phyloP scores from a whole-genome alignment of 2,329 filamentous ascomycete species.

The Aureobasidium sp. region DNA sequence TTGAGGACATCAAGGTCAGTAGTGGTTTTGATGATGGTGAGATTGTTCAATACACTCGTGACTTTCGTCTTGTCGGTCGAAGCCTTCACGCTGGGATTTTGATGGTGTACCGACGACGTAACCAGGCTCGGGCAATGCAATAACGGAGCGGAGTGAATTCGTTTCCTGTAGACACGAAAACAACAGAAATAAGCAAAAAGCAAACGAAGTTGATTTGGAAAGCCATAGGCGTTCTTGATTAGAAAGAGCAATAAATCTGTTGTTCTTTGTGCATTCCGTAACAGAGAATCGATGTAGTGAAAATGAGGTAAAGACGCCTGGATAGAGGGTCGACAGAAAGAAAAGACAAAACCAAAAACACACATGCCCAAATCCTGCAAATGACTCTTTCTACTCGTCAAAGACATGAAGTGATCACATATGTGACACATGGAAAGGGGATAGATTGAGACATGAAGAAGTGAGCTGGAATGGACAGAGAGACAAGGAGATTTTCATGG shows the following conservation, averaged over 20 bases:
- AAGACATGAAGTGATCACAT: not conserved
- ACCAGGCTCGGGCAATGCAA: not conserved
- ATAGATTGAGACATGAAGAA: not conserved
- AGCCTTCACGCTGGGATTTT: not conserved
- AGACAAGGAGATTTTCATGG: not conserved
- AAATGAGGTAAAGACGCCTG: not conserved
- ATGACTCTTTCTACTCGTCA: not conserved
- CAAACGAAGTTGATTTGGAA: not conserved
- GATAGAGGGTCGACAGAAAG: not conserved
- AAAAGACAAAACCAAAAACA: not conserved
- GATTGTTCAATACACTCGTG: not conserved
- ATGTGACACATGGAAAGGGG: not conserved
- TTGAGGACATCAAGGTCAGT: not conserved
- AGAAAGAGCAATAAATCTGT: not conserved
- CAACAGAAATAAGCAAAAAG: not conserved
- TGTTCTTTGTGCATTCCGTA: not conserved
- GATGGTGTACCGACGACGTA: not conserved
- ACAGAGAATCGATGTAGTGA: not conserved
- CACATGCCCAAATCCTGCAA: not conserved
- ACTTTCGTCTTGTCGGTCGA: too few species aligned
- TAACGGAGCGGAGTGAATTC: not conserved
- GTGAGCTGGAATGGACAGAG: not conserved
- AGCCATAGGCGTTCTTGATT: slow-evolving; percentile 1
- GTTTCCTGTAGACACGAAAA: not conserved
- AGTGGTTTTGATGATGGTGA: not conserved